Conservation (phyloP, 768 basidiomycete species). For the Sarcomyxa edulis region DNA sequence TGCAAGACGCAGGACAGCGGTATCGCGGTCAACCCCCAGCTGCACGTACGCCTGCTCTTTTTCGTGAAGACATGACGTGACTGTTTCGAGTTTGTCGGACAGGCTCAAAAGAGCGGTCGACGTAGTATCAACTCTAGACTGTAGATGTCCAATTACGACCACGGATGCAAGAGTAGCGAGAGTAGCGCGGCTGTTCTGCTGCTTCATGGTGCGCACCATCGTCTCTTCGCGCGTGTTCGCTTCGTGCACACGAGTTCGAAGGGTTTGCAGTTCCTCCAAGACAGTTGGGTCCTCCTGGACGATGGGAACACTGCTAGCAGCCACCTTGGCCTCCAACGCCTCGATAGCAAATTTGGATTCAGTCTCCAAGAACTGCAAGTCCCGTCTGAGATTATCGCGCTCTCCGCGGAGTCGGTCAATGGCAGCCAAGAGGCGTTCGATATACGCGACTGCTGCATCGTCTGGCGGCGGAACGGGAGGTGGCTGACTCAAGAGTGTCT, state of each 20-base stretch:
- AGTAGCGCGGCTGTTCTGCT: slow-evolving; percentile 25
- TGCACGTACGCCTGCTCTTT: slow-evolving; percentile 19
- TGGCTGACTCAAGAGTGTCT: slow-evolving; percentile 3
- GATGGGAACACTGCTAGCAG: slow-evolving; percentile 13
- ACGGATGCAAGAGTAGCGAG: slow-evolving; percentile 28
- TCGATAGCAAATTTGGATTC: slow-evolving; percentile 65
- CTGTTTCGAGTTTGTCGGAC: slow-evolving; percentile 8
- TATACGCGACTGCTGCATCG: slow-evolving; percentile 29
- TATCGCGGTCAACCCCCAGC: slow-evolving; percentile 28
- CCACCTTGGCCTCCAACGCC: slow-evolving; percentile 48
- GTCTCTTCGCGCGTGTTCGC: slow-evolving; percentile 10
- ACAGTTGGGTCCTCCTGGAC: too few species aligned
- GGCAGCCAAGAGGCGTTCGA: slow-evolving; percentile 55
- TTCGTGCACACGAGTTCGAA: slow-evolving; percentile 15
- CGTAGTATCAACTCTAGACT: slow-evolving; percentile 19
- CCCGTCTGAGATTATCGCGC: slow-evolving; percentile 55
- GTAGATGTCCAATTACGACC: slow-evolving; percentile 34
- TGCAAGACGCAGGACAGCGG: slow-evolving; percentile 27
- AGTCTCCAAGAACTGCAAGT: slow-evolving; percentile 62
- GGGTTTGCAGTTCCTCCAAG: slow-evolving; percentile 26
- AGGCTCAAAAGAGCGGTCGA: slow-evolving; percentile 5
- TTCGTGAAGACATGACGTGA: slow-evolving; percentile 5
- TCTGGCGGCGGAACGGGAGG: slow-evolving; percentile 13
- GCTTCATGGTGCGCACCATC: slow-evolving; percentile 19
- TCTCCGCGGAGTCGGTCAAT: slow-evolving; percentile 65